A percentile compares a stretch with the other conserved stretches of the same genome.
Conservation (phyloP, 768 basidiomycete genomes). For the Leccinum sublutescens region DNA sequence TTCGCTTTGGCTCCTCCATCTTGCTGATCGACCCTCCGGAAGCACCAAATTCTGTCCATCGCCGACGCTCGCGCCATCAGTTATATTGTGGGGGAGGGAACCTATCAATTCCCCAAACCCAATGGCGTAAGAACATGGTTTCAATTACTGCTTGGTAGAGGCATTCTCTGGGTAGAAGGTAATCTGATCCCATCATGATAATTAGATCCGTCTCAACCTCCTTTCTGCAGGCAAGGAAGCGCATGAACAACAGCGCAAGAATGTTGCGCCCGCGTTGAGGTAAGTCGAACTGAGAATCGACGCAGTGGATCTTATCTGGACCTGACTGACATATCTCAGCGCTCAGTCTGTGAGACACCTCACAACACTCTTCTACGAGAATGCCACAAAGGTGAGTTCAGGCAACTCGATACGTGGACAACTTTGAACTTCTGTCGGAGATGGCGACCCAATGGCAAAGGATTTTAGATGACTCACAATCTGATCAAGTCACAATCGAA, state of each 20-base stretch:
- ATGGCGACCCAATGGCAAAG: constrained; percentile 51
- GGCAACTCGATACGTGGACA: not conserved
- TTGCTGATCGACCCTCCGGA: constrained; percentile 9
- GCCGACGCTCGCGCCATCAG: constrained; percentile 52
- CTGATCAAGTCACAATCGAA: constrained; percentile 48
- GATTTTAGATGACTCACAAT: constrained; percentile 40
- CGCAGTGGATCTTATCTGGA: not conserved
- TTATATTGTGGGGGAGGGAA: constrained; percentile 53
- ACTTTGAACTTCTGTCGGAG: constrained; percentile 18
- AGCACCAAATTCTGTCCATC: constrained; percentile 60
- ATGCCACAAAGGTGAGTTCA: constrained; percentile 39
- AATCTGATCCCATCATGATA: constrained; percentile 5
- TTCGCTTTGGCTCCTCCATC: constrained; percentile 4
- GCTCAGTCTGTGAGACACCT: constrained; percentile 53
- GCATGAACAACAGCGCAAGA: constrained; percentile 53
- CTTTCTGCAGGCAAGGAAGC: constrained; percentile 46
- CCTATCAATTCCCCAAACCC: constrained; percentile 62
- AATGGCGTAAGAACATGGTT: constrained; percentile 65
- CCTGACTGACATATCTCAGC: constrained; percentile 29
- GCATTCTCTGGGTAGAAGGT: constrained; percentile 70
- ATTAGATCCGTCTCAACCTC: not conserved
- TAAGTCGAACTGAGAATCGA: constrained; percentile 20
- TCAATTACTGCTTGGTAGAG: constrained; percentile 56
- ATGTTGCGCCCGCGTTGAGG: constrained; percentile 59
- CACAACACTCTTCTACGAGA: constrained; percentile 53